A percentile compares a stretch with the other conserved stretches of the same genome.
phyloP scores from a whole-genome alignment of 2,329 filamentous ascomycete species.

The Fusarium odoratissimum region DNA sequence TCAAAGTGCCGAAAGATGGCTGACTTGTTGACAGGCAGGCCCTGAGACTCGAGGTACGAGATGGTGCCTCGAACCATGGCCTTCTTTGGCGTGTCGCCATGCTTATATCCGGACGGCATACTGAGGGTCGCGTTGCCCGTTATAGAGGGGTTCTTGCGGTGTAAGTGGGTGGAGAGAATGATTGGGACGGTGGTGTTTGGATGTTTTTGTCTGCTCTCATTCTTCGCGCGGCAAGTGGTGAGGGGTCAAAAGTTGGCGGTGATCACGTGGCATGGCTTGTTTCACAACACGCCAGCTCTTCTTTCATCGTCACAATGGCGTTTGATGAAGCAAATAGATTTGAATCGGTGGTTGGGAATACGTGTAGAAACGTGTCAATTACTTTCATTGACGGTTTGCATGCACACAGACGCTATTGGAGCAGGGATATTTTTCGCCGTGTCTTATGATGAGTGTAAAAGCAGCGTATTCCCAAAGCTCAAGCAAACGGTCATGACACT shows the following conservation, averaged over 20 bases:
- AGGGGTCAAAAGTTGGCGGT: slow-evolving; percentile 36
- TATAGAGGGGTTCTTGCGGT: slow-evolving; percentile 16
- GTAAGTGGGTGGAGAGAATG: slow-evolving; percentile 45
- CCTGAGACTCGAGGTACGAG: slow-evolving; percentile 54
- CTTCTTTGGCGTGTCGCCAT: slow-evolving; percentile 53
- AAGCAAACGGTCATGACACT: fast-evolving
- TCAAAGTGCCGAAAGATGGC: slow-evolving; percentile 55
- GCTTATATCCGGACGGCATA: slow-evolving; percentile 51
- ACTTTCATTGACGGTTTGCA: background rate
- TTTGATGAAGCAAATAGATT: background rate
- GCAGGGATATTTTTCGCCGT: too few relatives aligned
- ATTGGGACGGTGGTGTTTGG: slow-evolving; percentile 45
- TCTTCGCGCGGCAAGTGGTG: slow-evolving; percentile 15
- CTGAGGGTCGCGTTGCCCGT: slow-evolving; percentile 19
- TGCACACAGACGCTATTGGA: background rate
- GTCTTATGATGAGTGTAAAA: background rate
- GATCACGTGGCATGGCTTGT: slow-evolving; percentile 38
- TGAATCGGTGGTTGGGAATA: background rate
- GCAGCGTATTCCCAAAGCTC: fast-evolving
- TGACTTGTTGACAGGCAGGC: slow-evolving; percentile 54
- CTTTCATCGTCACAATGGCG: background rate
- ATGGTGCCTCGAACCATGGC: slow-evolving; percentile 55
- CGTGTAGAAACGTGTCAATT: background rate
- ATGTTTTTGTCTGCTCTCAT: slow-evolving; percentile 50
- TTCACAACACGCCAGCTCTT: background rate